A percentile compares a stretch with the other conserved stretches of the same genome.
Evolutionary conservation across 2,329 filamentous ascomycete species (phyloP).

Genomic region (Neobulgaria alba): DNA sequence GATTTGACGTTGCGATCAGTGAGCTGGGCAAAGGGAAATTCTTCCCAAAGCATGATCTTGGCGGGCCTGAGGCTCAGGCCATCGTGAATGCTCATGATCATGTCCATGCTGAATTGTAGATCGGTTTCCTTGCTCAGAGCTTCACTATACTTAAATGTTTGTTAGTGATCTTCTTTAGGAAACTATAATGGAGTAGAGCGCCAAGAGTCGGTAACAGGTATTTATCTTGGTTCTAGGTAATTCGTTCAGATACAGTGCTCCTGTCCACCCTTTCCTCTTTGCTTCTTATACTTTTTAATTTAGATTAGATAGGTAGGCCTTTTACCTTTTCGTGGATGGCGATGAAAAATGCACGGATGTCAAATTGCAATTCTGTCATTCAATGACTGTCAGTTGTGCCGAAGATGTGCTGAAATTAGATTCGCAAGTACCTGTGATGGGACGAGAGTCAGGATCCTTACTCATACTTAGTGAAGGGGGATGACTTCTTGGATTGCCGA

Average conservation of each 20-base stretch:
- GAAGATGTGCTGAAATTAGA: slow-evolving; percentile 94
- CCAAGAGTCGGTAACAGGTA: too few species aligned
- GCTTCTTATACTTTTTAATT: not conserved
- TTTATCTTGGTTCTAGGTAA: too few species aligned
- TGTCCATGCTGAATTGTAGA: slow-evolving; percentile 17
- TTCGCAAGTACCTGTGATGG: slow-evolving; percentile 29
- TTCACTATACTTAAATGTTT: too few species aligned
- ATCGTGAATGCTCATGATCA: slow-evolving; percentile 24
- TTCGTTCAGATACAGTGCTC: too few species aligned
- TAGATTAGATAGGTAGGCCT: not conserved
- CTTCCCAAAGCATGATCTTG: slow-evolving; percentile 23
- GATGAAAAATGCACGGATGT: slow-evolving; percentile 78
- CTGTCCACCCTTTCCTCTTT: not conserved
- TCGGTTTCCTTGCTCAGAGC: too few species aligned
- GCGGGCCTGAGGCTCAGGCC: slow-evolving; percentile 18
- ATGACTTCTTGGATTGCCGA: slow-evolving; percentile 19
- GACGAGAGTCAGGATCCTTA: slow-evolving; percentile 12
- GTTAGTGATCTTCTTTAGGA: too few species aligned
- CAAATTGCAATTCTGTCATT: slow-evolving; percentile 92
- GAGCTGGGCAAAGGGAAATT: slow-evolving; percentile 42
- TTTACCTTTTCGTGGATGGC: not conserved
- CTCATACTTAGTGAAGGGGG: slow-evolving; percentile 12
- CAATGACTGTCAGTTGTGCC: slow-evolving; percentile 89
- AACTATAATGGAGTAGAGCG: too few species aligned
- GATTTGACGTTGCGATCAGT: slow-evolving; percentile 54